Base-by-base conservation (phyloP, 2,329 filamentous ascomycete genomes). In the Whalleya microplaca region DNA sequence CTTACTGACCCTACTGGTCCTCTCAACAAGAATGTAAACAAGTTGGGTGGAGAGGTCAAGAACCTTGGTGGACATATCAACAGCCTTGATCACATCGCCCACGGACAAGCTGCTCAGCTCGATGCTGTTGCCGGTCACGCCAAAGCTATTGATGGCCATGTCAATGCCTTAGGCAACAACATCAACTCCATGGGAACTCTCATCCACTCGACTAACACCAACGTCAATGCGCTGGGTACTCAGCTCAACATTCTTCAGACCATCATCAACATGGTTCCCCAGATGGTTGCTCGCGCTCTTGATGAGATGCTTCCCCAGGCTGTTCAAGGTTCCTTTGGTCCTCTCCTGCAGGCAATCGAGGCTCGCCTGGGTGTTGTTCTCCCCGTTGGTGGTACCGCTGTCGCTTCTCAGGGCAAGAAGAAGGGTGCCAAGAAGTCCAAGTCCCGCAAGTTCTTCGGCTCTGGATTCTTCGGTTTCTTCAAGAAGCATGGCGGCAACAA, bases 171-270 rank as follows among this genome's bases (percentile, higher is more conserved):
- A 3, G 66, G 67, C 0, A 64, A 58, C 44, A 66, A 70, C 21
- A 5, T 72, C 45, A 66, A 61, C 19, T 58, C 68, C 0, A 59
- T 72, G 41, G 42, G 68, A 1, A 45, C 45, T 21, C 64, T 71
- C 19, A 1, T 71, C 9, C 65, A 64, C 20, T 65, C 66, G 1
- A 67, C 68, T 7, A 70, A 69, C 23, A 57, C 60, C 42, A 71
- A 69, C 16, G 45, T 66, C 18, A 53, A 46, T 0, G 3, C 58
- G 4, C 0, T 69, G 0, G 59, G 9, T 10, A 50, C 52, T 14
- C 59, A 69, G 8, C 0, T 72, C 14, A 23, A 14, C 2, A 40
- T 51, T 5, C 63, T 72, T 1, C 69, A 71, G 43, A 62, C 67
- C 0, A 37, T 72, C 1, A 3, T 69, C 45, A 64, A 59, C 46